A percentile compares a stretch with the other conserved stretches of the same genome.
phyloP scores from a whole-genome alignment of 1,284 basidiomycete species.

The Vanrija sp. region DNA sequence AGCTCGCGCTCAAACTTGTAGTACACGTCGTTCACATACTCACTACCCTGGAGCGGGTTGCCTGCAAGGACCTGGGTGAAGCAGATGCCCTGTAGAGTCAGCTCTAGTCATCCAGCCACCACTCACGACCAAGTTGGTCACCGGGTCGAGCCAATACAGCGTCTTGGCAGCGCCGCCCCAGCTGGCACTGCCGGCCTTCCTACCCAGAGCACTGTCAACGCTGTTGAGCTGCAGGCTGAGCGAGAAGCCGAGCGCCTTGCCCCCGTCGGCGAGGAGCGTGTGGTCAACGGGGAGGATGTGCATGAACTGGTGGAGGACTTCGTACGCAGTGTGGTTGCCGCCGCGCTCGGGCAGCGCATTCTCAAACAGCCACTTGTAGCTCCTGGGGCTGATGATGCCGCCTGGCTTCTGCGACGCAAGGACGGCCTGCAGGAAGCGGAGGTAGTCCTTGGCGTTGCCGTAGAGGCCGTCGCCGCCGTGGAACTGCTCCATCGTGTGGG shows the following conservation, averaged over 20 bases:
- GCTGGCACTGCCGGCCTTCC: constrained; percentile 12
- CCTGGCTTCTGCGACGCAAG: constrained; percentile 6
- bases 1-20: constrained; percentile 23
- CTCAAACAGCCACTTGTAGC: constrained; percentile 26
- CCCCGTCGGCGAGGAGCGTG: constrained; percentile 4
- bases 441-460: constrained; percentile 34
- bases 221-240: constrained; percentile 5
- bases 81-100: constrained; percentile 11
- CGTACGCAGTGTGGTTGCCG: constrained; percentile 6
- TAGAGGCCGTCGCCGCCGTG: constrained; percentile 35
- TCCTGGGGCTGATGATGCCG: constrained; percentile 19
- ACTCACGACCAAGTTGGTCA: constrained; percentile 18
- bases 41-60: constrained; percentile 10
- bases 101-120: background rate
- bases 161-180: constrained; percentile 31
- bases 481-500: constrained; percentile 6
- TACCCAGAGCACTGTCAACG: constrained; percentile 4
- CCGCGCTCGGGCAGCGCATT: constrained; percentile 15
- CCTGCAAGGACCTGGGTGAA: constrained; percentile 5
- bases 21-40: constrained; percentile 18
- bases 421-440: constrained; percentile 21
- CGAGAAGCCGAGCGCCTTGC: constrained; percentile 7
- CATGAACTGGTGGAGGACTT: constrained; percentile 9
- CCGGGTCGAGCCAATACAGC: constrained; percentile 24
- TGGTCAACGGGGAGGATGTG: background rate